Conservation (phyloP, 345 rosid genomes). For the Psidium friedrichsthalianum region DNA sequence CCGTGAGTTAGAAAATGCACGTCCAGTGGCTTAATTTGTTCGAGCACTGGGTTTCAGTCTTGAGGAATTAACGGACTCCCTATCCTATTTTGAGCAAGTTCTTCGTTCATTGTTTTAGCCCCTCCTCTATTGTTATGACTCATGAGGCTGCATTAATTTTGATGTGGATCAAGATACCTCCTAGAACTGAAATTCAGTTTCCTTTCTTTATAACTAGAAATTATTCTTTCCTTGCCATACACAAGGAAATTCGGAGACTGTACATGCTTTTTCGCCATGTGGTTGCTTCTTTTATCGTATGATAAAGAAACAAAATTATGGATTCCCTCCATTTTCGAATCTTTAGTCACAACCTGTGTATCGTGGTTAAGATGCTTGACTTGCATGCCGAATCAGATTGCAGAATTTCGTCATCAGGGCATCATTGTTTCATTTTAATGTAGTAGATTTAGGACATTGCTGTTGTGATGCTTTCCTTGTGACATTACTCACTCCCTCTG, state of each 20-base stretch:
- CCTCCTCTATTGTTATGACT: not conserved
- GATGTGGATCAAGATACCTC: not conserved
- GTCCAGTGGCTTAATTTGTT: slow-evolving; percentile 88
- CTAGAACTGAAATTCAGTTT: not conserved
- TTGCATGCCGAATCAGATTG: not conserved
- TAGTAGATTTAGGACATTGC: not conserved
- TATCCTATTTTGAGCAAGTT: slow-evolving; percentile 69
- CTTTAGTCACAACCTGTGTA: not conserved
- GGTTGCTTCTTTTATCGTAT: not conserved
- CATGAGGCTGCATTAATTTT: not conserved
- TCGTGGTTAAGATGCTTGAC: not conserved
- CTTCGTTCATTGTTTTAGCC: not conserved
- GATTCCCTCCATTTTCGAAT: not conserved
- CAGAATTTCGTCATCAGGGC: not conserved
- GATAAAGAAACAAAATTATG: not conserved
- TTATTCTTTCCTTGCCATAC: not conserved
- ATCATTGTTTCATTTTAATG: not conserved
- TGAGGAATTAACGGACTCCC: slow-evolving; percentile 81
- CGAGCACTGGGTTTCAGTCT: slow-evolving; percentile 89
- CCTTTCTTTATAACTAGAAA: not conserved
- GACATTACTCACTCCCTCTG: too few relatives aligned
- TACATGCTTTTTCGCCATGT: not conserved
- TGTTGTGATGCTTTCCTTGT: not conserved
- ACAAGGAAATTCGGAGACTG: not conserved
- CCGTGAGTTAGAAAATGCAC: slow-evolving; percentile 6